phyloP scores from a whole-genome alignment of 73 alveolate genomes.

The Paramecium biaurelia region DNA sequence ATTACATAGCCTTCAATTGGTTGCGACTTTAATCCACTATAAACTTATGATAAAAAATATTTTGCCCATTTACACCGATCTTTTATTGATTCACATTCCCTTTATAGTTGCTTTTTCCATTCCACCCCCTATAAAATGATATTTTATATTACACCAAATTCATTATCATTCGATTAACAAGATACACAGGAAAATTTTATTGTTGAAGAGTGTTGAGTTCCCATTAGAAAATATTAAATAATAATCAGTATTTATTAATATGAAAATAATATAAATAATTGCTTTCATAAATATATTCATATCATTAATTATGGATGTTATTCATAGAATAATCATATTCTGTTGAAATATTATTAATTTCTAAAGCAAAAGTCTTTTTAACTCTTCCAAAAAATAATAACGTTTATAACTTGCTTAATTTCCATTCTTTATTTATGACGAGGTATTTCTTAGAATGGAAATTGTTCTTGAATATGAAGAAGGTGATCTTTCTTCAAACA shows the following conservation, averaged over 20 bases:
- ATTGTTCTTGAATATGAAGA: too few species aligned
- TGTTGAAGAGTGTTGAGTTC: neutral
- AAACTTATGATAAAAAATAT: neutral
- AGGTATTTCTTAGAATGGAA: neutral
- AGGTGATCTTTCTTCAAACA: too few species aligned
- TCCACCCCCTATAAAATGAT: neutral
- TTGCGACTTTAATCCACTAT: neutral
- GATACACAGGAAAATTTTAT: neutral
- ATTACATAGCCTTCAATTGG: neutral
- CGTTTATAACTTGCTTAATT: too few species aligned
- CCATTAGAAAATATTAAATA: neutral
- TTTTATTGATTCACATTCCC: neutral
- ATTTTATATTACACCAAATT: neutral
- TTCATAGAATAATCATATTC: too few species aligned
- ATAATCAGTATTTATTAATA: neutral
- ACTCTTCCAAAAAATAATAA: too few species aligned
- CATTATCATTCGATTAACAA: neutral
- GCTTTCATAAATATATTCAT: too few species aligned
- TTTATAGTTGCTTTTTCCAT: neutral
- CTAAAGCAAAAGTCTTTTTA: too few species aligned
- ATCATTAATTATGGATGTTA: too few species aligned
- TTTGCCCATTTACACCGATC: conserved; percentile 11
- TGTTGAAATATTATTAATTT: too few species aligned
- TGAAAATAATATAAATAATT: neutral
- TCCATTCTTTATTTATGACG: neutral